phyloP scores from a whole-genome alignment of 768 basidiomycete species.

The Daedalea quercina region DNA sequence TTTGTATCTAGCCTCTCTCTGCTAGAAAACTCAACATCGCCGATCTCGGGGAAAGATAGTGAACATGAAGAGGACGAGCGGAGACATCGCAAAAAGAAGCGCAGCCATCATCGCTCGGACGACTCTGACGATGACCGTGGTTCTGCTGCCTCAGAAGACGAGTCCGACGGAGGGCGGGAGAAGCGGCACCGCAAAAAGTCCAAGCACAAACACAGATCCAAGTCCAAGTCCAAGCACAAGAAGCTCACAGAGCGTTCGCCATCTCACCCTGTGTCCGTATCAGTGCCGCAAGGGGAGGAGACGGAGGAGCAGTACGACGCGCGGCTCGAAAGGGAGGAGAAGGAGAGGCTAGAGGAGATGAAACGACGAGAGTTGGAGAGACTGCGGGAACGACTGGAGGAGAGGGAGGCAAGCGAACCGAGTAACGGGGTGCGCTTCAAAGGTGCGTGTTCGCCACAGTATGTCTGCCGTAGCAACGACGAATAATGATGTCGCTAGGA shows the following conservation, averaged over 20 bases:
- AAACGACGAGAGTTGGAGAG: slow-evolving; percentile 43
- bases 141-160: slow-evolving; percentile 5
- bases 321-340: slow-evolving; percentile 60
- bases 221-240: slow-evolving; percentile 5
- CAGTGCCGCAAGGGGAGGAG: slow-evolving; percentile 30
- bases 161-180: slow-evolving; percentile 13
- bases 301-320: slow-evolving; percentile 73
- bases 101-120: slow-evolving; percentile 1
- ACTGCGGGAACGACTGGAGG: slow-evolving; percentile 34
- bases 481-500: slow-evolving; percentile 26
- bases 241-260: background rate
- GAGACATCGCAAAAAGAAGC: slow-evolving; percentile 12
- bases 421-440: slow-evolving; percentile 53
- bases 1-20: slow-evolving; percentile 6
- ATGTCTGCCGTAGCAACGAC: background rate
- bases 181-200: slow-evolving; percentile 22
- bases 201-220: slow-evolving; percentile 11
- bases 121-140: background rate
- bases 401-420: slow-evolving; percentile 17
- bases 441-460: slow-evolving; percentile 29
- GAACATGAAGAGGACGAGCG: slow-evolving; percentile 12
- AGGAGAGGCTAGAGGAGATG: slow-evolving; percentile 44
- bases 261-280: background rate
- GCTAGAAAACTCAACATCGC: slow-evolving; percentile 11
- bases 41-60: slow-evolving; percentile 1